Percentiles rank a stretch among this genome's conserved stretches.
phyloP scores from a whole-genome alignment of 768 basidiomycete genomes.

The Leccinum longicurvipes region DNA sequence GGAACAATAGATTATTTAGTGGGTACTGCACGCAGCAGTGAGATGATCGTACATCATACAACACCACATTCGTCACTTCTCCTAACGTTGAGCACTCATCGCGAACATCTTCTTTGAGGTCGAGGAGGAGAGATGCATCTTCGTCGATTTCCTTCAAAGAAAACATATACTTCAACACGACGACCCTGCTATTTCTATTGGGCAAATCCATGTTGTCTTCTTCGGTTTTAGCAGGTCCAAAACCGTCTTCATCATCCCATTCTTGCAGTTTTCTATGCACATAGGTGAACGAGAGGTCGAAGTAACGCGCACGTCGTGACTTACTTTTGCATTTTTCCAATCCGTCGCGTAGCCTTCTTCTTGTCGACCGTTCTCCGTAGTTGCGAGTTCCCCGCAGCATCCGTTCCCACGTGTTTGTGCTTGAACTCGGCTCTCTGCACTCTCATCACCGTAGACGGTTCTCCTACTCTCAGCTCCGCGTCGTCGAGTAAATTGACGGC shows the following conservation, averaged over 20 bases:
- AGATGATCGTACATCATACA: constrained; percentile 79
- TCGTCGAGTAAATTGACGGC: constrained; percentile 88
- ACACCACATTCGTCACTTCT: constrained; percentile 90
- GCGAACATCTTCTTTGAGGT: constrained; percentile 94
- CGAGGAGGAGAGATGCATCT: constrained; percentile 80
- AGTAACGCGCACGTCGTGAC: background rate
- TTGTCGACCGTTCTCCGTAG: constrained; percentile 68
- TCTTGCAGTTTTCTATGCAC: constrained; percentile 76
- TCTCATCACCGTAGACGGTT: constrained; percentile 65
- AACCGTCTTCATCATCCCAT: constrained; percentile 94
- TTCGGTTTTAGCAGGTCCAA: constrained; percentile 65
- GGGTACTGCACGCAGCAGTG: background rate
- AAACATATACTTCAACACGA: constrained; percentile 96
- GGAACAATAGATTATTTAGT: constrained; percentile 3
- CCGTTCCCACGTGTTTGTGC: constrained; percentile 55
- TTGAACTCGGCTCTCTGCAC: constrained; percentile 76
- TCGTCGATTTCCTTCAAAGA: constrained; percentile 80
- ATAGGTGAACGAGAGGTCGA: background rate
- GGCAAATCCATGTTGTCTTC: constrained; percentile 45
- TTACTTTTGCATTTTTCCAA: constrained; percentile 87
- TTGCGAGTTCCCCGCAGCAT: constrained; percentile 40
- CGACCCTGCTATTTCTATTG: constrained; percentile 69
- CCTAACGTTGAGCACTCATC: constrained; percentile 89
- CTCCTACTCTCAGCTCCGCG: constrained; percentile 83
- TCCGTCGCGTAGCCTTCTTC: constrained; percentile 69